A percentile compares a stretch with the other conserved stretches of the same genome.
phyloP scores from a whole-genome alignment of 257 asterid genomes.

The Echites panduratus region DNA sequence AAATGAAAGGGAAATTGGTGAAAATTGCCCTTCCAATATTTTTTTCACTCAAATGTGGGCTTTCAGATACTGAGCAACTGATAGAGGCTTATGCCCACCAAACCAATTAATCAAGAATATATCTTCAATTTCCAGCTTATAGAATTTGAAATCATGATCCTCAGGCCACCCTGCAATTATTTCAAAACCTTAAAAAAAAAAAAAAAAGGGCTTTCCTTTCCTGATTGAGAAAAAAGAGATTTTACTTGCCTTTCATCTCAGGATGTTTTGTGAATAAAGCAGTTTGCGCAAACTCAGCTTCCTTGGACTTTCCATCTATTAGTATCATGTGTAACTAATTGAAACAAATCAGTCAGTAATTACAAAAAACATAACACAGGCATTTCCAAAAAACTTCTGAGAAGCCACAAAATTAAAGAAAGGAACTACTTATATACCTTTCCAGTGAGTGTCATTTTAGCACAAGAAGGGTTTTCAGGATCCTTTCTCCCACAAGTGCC shows the following conservation, averaged over 20 bases:
- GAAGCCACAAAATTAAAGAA: too few relatives aligned
- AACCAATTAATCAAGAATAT: slow-evolving; percentile 79
- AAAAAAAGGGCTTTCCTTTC: too few relatives aligned
- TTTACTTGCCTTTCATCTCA: slow-evolving; percentile 75
- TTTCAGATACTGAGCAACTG: slow-evolving; percentile 66
- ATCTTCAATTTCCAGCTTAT: slow-evolving; percentile 54
- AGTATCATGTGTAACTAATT: slow-evolving; percentile 1
- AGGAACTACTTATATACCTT: too few relatives aligned
- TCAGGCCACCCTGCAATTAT: slow-evolving; percentile 88
- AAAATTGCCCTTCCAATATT: too few relatives aligned
- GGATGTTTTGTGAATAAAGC: slow-evolving; percentile 69
- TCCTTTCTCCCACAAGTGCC: slow-evolving; percentile 73
- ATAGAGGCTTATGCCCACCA: slow-evolving; percentile 89
- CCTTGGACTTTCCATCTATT: slow-evolving; percentile 43
- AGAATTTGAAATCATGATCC: slow-evolving; percentile 63
- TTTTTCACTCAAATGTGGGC: slow-evolving; percentile 54
- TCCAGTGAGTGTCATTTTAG: slow-evolving; percentile 75
- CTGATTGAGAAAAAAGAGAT: too few relatives aligned
- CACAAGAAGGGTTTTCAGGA: slow-evolving; percentile 78
- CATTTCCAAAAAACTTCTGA: too few relatives aligned
- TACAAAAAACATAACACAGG: too few relatives aligned
- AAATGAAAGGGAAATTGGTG: too few relatives aligned
- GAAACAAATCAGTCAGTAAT: too few relatives aligned
- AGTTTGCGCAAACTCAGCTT: slow-evolving; percentile 52
- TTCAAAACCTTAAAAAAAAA: too few relatives aligned